Evolutionary conservation across 352 stramenopile species (phyloP).

Genomic region (Phytopythium chamaehyphon): DNA sequence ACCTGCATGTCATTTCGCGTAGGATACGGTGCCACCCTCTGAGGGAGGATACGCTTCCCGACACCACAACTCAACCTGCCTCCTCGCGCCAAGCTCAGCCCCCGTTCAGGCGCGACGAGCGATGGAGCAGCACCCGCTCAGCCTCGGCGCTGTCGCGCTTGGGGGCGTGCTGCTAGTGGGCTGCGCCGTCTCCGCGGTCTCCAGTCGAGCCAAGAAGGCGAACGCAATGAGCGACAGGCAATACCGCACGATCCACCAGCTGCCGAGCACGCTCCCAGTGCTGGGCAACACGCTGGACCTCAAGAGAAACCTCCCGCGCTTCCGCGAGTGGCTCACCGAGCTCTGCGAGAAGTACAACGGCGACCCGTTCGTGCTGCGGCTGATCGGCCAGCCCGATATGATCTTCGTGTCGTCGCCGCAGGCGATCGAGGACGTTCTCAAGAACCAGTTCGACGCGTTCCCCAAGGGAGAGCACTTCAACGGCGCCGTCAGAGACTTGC

Average conservation of each 20-base stretch:
- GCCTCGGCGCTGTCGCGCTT: no score
- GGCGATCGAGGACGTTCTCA: slow-evolving; percentile 41
- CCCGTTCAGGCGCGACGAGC: no score
- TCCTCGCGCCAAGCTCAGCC: no score
- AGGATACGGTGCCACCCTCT: no score
- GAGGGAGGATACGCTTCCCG: no score
- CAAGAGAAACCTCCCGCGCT: slow-evolving; percentile 1
- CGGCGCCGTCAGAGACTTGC: slow-evolving; percentile 32
- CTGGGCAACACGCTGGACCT: slow-evolving; percentile 14
- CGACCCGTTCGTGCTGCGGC: slow-evolving; percentile 33
- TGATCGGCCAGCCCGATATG: slow-evolving; percentile 23
- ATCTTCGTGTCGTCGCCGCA: slow-evolving; percentile 16
- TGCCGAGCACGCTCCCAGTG: slow-evolving; percentile 12
- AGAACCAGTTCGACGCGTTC: slow-evolving; percentile 67
- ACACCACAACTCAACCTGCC: no score
- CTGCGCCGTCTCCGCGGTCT: no score
- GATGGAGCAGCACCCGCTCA: no score
- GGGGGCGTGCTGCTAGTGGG: no score
- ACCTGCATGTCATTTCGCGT: no score
- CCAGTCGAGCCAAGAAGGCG: no score
- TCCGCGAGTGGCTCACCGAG: slow-evolving; percentile 15
- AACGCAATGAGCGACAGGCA: no score
- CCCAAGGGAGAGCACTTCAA: slow-evolving; percentile 39
- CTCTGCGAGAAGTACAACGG: slow-evolving; percentile 14
- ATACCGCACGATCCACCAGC: slow-evolving; percentile 8